phyloP scores from a whole-genome alignment of 768 basidiomycete species.

The Suillus alpinus region DNA sequence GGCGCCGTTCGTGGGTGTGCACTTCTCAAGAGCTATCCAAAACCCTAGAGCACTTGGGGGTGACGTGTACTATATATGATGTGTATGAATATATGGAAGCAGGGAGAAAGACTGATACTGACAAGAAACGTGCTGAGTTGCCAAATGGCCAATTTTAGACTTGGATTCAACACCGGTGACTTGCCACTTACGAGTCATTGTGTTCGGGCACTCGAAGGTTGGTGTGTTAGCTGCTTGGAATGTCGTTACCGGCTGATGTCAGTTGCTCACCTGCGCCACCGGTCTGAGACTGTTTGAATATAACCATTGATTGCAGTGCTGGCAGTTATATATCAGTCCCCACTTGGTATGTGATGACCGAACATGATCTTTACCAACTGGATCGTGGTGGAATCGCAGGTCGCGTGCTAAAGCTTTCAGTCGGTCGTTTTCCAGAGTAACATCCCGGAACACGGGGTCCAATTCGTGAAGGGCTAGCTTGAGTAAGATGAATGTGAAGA shows the following conservation, averaged over 20 bases:
- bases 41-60: constrained; percentile 92
- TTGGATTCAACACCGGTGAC: not conserved
- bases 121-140: constrained; percentile 70
- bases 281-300: constrained; percentile 91
- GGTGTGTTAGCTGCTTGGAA: not conserved
- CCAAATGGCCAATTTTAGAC: not conserved
- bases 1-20: constrained; percentile 80
- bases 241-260: not conserved
- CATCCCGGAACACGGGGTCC: constrained; percentile 75
- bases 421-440: constrained; percentile 77
- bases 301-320: constrained; percentile 94
- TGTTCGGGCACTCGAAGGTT: constrained; percentile 71
- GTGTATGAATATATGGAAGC: not conserved
- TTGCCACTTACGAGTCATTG: constrained; percentile 78
- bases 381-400: constrained; percentile 75
- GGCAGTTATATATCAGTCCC: not conserved
- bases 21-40: constrained; percentile 94
- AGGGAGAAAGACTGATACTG: constrained; percentile 18
- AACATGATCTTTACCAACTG: constrained; percentile 51
- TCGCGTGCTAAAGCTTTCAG: constrained; percentile 69
- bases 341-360: not conserved
- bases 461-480: constrained; percentile 79
- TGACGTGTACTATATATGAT: constrained; percentile 69
- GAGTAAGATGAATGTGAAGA: not conserved
- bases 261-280: constrained; percentile 77